These are phyloP conservation scores for Colletotrichum godetiae DNA, from an alignment of 2,329 filamentous ascomycete species.

Conservation along the genomic window DNA sequence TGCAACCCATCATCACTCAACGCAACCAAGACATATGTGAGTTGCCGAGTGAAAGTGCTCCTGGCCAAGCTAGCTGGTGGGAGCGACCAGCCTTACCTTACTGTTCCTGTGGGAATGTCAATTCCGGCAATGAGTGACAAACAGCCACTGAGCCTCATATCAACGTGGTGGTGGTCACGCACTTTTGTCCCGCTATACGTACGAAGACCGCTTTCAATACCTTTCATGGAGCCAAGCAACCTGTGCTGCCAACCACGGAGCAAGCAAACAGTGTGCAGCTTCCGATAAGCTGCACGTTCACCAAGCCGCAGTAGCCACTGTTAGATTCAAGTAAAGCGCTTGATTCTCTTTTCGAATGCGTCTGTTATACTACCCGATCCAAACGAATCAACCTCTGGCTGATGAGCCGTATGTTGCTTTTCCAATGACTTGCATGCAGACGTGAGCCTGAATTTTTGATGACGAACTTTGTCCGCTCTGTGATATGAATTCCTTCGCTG, in stretches of 20 bases:
- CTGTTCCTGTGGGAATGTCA: neutral
- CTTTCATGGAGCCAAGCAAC: neutral
- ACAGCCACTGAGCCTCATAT: constrained; percentile 20
- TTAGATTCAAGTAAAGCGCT: neutral
- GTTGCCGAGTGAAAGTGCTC: neutral
- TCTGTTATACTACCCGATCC: neutral
- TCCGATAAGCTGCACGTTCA: neutral
- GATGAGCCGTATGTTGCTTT: neutral
- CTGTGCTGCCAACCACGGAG: neutral
- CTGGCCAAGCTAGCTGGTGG: neutral
- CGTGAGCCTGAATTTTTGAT: constrained; percentile 22
- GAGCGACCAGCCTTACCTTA: neutral
- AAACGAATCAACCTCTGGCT: neutral
- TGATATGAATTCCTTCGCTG: constrained; percentile 17
- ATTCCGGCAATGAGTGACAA: neutral
- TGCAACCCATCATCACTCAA: neutral
- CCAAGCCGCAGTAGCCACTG: neutral
- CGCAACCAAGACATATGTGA: neutral
- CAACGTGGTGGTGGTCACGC: neutral
- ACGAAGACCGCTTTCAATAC: neutral
- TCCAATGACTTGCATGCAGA: constrained; percentile 7
- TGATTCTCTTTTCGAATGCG: neutral
- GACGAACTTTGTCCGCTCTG: constrained; percentile 18
- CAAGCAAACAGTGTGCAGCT: neutral
- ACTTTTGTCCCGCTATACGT: neutral